phyloP scores from a whole-genome alignment of 371 early-diverging fungal genomes.

The Blastocladiella emersonii region DNA sequence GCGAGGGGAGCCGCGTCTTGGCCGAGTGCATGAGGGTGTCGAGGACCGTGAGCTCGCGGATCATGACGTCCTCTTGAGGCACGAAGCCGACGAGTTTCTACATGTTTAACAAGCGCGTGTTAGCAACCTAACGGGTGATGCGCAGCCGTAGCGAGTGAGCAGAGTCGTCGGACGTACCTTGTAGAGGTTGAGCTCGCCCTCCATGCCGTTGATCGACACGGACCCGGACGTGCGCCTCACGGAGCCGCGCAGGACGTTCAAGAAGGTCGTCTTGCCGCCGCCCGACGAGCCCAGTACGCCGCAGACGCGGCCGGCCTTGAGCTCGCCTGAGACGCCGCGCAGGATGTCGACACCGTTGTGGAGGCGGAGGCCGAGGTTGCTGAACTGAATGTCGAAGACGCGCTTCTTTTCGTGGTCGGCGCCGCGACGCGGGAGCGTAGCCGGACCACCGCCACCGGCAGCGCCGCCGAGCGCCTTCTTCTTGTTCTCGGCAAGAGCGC shows the following conservation, averaged over 20 bases:
- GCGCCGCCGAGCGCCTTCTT: not conserved
- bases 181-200: conserved; percentile 37
- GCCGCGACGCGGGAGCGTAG: conserved; percentile 5
- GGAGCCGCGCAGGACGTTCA: conserved; percentile 9
- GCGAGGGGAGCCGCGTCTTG: conserved; percentile 42
- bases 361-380: conserved; percentile 31
- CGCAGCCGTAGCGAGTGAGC: too few relatives aligned
- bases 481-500: not conserved
- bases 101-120: too few relatives aligned
- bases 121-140: too few relatives aligned
- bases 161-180: too few relatives aligned
- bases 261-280: conserved; percentile 48
- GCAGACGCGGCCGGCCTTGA: conserved; percentile 35
- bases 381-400: conserved; percentile 37
- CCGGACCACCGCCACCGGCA: not conserved
- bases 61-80: conserved; percentile 50
- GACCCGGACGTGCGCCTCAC: conserved; percentile 29
- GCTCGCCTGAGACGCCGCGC: conserved; percentile 33
- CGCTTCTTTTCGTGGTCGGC: conserved; percentile 10
- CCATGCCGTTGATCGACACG: conserved; percentile 44
- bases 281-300: conserved; percentile 73
- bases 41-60: conserved; percentile 30
- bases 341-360: conserved; percentile 39
- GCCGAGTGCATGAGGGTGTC: conserved; percentile 47
- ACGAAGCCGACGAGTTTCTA: conserved; percentile 18